Percentiles rank a stretch among this genome's conserved stretches.
Evolutionary conservation across 306 rosid genomes (phyloP).

Genomic region (Trifolium repens): DNA sequence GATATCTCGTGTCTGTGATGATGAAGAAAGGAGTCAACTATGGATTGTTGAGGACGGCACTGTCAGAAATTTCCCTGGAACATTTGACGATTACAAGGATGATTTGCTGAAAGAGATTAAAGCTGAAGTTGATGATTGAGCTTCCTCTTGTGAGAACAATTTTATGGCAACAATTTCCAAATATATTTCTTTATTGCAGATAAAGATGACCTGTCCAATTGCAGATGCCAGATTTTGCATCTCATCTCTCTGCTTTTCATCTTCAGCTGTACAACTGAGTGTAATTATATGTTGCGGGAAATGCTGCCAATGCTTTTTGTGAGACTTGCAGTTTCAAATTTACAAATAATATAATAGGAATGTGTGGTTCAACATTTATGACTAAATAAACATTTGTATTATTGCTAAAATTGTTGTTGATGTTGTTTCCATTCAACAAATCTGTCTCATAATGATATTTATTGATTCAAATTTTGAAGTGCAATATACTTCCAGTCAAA

Average conservation of each 20-base stretch:
- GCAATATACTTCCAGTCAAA: background rate
- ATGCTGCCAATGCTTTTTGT: background rate
- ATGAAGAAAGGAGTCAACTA: slow-evolving; percentile 75
- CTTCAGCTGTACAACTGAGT: slow-evolving; percentile 30
- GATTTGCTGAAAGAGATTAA: slow-evolving; percentile 33
- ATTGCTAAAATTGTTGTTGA: background rate
- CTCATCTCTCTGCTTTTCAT: background rate
- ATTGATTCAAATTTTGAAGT: slow-evolving; percentile 16
- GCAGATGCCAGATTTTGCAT: slow-evolving; percentile 30
- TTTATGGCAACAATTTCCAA: slow-evolving; percentile 5
- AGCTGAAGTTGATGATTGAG: slow-evolving; percentile 35
- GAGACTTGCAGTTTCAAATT: slow-evolving; percentile 11
- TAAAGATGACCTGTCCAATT: slow-evolving; percentile 14
- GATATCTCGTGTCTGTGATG: slow-evolving; percentile 74
- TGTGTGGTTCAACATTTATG: slow-evolving; percentile 17
- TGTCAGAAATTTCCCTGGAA: slow-evolving; percentile 26
- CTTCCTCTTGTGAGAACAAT: slow-evolving; percentile 21
- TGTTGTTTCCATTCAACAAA: slow-evolving; percentile 18
- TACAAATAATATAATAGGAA: slow-evolving; percentile 12
- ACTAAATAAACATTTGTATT: slow-evolving; percentile 36
- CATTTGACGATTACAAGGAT: slow-evolving; percentile 28
- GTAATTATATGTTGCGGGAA: slow-evolving; percentile 38
- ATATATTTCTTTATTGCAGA: slow-evolving; percentile 4
- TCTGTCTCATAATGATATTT: slow-evolving; percentile 2
- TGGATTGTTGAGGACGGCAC: slow-evolving; percentile 82